Base-by-base conservation (phyloP, 2,329 filamentous ascomycete genomes). In the Mycosphaerella sp. region DNA sequence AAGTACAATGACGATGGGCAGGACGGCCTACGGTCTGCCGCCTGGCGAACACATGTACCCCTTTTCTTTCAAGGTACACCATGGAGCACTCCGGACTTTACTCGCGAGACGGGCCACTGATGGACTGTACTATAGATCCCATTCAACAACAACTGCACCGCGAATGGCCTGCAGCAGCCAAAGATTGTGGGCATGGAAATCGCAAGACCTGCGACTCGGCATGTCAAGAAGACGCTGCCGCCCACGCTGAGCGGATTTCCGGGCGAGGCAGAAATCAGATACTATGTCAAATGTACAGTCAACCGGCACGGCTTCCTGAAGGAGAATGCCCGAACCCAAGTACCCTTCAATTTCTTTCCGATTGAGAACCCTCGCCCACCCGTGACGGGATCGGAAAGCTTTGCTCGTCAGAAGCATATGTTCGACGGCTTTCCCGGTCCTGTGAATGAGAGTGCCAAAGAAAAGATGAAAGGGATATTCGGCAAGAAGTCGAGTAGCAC, bases 221-320 rank as follows among this genome's bases (percentile, higher is more conserved):
- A 98, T 73, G 82, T 93, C 59, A 93, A 87, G 66, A 83, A 84
- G 62, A 95, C 91, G 0, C 77, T 98, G 9, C 93, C 93, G 4
- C 93, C 93, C 0, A 95, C 90, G 4, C 75, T 97, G 51, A 87
- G 81, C n/a, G 89, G 89, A 2, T 91, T 93, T 61, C 88, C 89
- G 0, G 86, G 85, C 32, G 83, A 91, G 70, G 92, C 91, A 21
- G 90, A 95, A 71, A 91, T 97, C 56, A 81, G 85, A 62, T 98
- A 98, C 72, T 98, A 88, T 68, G 80, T 97, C 67, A 98, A 98
- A 70, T 89, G 87, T n/a, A 97, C 93, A 0, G 84, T 97, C 5
- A 88, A 90, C 65, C 79, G 90, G n/a, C 89, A 90, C 0, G 85
- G 87, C 11, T 79, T 96, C 55, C 89, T 95, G 72, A 92, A 92